Base-by-base conservation (phyloP, 768 basidiomycete species). In the Pilatotrama ljubarskyi region DNA sequence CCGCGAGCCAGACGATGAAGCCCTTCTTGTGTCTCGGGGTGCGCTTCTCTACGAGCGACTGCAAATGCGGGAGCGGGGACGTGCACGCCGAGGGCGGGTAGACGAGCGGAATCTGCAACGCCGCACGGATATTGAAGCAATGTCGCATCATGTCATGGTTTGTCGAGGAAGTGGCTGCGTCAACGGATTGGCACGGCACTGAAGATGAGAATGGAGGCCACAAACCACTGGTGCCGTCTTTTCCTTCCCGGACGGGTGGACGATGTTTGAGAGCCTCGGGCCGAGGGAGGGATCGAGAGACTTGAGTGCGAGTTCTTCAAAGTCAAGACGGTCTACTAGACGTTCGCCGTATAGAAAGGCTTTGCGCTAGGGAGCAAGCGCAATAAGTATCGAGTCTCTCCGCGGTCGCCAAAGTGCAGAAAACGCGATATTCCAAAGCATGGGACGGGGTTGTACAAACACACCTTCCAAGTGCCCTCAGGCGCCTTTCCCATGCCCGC, bases 221-320 rank as follows among this genome's bases (percentile, higher is more conserved):
- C 68, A 50, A n/a, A 71, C 68, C 63, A 47, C 62, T 13, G 66
- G 61, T 24, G 51, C 44, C 32, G 26, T 58, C 61, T 29, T 57
- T 29, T 38, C 46, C 48, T 68, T 54, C 42, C 38, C 38, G 37
- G 60, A 26, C 51, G 40, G 20, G 42, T 60, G 56, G 15, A 64
- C 64, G 38, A 64, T 57, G n/a, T 54, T 43, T 9, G 65, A 58
- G 38, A 71, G 58, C 37, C 65, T 69, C 13, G 88, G 88, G 0
- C 84, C 88, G 47, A 87, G 66, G 10, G 87, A 83, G 17, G 88
- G 84, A 66, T 92, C 87, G 32, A 93, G 74, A 32, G 82, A 79
- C 71, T 89, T 89, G 66, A 93, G 76, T 8, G 85, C 86, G 36
- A 88, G 77, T 70, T 93, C 91, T 72, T 93, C 91, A 64, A 91